Conservation (phyloP, 139 green algal species). For the Volvox reticuliferus region DNA sequence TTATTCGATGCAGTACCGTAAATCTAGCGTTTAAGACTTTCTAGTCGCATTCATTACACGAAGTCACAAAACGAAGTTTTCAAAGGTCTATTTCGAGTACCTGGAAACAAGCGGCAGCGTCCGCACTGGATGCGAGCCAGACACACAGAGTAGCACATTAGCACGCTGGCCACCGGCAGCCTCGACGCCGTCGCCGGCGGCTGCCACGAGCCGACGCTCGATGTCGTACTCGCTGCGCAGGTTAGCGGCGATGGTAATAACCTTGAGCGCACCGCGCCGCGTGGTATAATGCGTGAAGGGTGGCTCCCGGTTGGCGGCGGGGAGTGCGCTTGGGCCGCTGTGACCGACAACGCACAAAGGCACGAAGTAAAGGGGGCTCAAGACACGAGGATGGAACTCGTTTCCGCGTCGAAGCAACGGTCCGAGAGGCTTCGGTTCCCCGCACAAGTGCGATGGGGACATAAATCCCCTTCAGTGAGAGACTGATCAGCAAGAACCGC, state of each 20-base stretch:
- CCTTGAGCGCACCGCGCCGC: conserved; percentile 16
- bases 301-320: not conserved
- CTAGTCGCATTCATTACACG: too few relatives aligned
- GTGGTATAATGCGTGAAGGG: conserved; percentile 43
- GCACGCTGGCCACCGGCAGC: conserved; percentile 29
- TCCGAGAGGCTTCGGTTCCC: too few relatives aligned
- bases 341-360: too few relatives aligned
- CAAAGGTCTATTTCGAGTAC: not conserved
- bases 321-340: too few relatives aligned
- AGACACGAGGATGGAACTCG: too few relatives aligned
- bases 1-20: too few relatives aligned
- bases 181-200: conserved; percentile 2
- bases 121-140: conserved; percentile 78
- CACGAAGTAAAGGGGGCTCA: too few relatives aligned
- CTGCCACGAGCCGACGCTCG: conserved; percentile 38
- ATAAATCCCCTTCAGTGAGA: too few relatives aligned
- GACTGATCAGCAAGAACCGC: too few relatives aligned
- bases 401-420: too few relatives aligned
- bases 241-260: conserved; percentile 42
- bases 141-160: conserved; percentile 78
- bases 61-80: not conserved
- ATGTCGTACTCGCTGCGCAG: not conserved
- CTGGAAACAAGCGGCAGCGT: conserved; percentile 48
- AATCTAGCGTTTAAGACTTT: too few relatives aligned
- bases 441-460: too few relatives aligned